Percentiles rank a stretch among this genome's conserved stretches.
phyloP scores from a whole-genome alignment of 164 flowering plant species.

The Nymphaea thermarum region DNA sequence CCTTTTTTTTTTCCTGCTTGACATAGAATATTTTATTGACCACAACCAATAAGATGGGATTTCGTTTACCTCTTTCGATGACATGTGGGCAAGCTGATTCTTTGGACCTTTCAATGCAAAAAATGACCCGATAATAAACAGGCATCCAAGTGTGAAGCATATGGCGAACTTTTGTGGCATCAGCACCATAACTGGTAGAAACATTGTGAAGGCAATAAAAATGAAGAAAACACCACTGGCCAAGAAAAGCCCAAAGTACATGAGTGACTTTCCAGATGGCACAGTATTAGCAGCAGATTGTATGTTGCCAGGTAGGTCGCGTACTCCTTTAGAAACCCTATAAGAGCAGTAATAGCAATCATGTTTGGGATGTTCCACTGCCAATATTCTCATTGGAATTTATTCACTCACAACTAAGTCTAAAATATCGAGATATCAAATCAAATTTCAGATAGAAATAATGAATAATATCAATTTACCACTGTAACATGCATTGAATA shows the following conservation, averaged over 20 bases:
- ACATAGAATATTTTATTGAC: too few species aligned
- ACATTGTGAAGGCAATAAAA: conserved; percentile 90
- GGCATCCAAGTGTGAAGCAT: conserved; percentile 89
- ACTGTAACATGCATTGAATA: too few species aligned
- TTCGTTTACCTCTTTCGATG: conserved; percentile 64
- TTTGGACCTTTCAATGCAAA: conserved; percentile 85
- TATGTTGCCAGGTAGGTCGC: conserved; percentile 73
- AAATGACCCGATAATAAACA: conserved; percentile 73
- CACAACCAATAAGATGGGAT: neutral
- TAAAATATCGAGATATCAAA: too few species aligned
- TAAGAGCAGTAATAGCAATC: neutral
- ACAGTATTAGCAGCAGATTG: conserved; percentile 81
- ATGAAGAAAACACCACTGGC: conserved; percentile 82
- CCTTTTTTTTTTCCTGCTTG: too few species aligned
- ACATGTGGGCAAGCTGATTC: conserved; percentile 88
- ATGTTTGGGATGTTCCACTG: neutral
- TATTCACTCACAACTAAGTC: too few species aligned
- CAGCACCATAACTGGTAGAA: conserved; percentile 91
- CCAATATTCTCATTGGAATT: too few species aligned
- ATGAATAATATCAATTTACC: too few species aligned
- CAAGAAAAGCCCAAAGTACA: conserved; percentile 83
- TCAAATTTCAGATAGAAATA: too few species aligned
- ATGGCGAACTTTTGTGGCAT: conserved; percentile 97
- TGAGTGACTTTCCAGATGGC: conserved; percentile 81
- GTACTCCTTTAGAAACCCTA: conserved; percentile 91